Base-by-base conservation (phyloP, 1,139 yeast species). In the Hansenula sp. region DNA sequence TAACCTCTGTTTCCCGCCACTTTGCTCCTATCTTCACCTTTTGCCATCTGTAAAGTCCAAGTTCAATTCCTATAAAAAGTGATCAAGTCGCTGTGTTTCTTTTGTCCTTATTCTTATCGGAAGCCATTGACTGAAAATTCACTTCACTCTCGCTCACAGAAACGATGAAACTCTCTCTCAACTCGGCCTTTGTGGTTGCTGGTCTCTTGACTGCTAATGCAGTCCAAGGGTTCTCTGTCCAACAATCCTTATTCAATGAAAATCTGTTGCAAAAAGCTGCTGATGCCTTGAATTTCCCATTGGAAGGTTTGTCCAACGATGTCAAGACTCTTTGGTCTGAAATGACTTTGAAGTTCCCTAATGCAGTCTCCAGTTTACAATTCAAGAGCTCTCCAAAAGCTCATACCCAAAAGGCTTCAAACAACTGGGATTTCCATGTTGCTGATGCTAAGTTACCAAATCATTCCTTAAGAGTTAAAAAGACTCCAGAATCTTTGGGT, bases 401-500 rank as follows among this genome's bases (percentile, higher is more conserved):
- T 47, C 56, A 63, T 36, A 62, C 69, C 29, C 60, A 61, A 43
- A 65, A 63, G 33, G 61, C 66, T 43, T 60, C 58, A 39, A 47
- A 57, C 32, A 66, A 70, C 48, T 84, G 81, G 76, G 89, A 83
- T 59, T 76, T 67, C 65, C 74, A 72, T 42, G 83, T 81, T 27
- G 55, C 60, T 40, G 57, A 60, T 54, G 63, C 60, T 18, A 71
- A 71, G 48, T 65, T 71, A 46, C 79, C 83, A 41, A 67, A 73
- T 62, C 82, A 82, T 62, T 66, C 73, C 50, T 73, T 84, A 66
- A 75, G 90, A 64, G 79, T 79, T 54, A 62, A 73, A 52, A 63
- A 74, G 52, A 62, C 67, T 50, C 86, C 88, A 13, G 72, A 72
- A 48, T 68, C 68, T 34, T 75, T 88, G 56, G 94, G 91, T 29